Evolutionary conservation across 345 rosid genomes (phyloP), one percentile per base, ranked within the genome.

Genomic region (Murraya paniculata): DNA sequence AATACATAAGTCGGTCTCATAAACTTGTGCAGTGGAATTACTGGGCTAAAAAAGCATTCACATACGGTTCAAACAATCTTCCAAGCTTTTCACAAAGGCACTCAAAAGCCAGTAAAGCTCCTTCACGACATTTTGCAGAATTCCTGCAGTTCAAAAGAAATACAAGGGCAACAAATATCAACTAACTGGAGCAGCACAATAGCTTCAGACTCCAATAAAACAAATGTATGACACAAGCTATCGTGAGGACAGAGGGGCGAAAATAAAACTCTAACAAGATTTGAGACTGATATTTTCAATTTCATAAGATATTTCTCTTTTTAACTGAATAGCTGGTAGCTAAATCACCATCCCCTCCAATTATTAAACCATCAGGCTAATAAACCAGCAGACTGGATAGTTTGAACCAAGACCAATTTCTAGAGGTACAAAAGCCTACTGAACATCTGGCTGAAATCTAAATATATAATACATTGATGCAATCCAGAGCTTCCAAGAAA

Each of bases 41-140:
- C 25, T 61, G 18, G 24, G 56, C 18, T 9, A 7, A 68, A 61
- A 9, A 19, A 67, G 41, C 45, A 13, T 69, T 72, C 62, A 83
- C 94, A 39, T 88, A 96, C 99, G 99, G 98, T 85, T 96, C 99
- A 88, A 96, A 96, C 80, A 96, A 83, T 87, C 87, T 92, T 79
- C 98, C 97, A 35, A 96, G 94, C 78, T 82, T 92, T 87, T 96
- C 98, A 81, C 99, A 94, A 33, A 96, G 89, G 86, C 99, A 96
- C 83, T 96, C 97, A 86, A 96, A 96, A 80, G 94, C 99, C 77
- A 94, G 88, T 62, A 94, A 84, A 41, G 94, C 92, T 82, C 99
- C 99, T 88, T 96, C 99, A 75, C 99, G 99, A 69, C 86, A 79
- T 83, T 94, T 96, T 24, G 98, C 98, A 76, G 93, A 91, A 86